Percentiles rank a stretch among this genome's conserved stretches.
Conservation (phyloP, 257 asterid species). For the Solanum gandarillasii region DNA sequence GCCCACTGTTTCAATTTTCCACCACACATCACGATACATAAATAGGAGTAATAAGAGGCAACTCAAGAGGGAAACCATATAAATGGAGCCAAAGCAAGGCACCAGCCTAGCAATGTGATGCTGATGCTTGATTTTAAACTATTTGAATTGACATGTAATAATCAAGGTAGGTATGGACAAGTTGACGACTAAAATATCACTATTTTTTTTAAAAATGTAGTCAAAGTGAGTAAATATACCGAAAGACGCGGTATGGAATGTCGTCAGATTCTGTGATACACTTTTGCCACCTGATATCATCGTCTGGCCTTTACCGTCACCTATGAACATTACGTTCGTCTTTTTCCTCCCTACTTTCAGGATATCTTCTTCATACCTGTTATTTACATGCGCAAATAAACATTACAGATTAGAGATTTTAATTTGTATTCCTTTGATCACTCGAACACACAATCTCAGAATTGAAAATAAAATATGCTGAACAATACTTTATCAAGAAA, state of each 20-base stretch:
- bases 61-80: not conserved
- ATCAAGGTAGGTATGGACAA: not conserved
- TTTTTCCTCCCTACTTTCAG: constrained; percentile 85
- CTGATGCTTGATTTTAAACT: not conserved
- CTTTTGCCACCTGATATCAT: constrained; percentile 78
- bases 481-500: too few species aligned
- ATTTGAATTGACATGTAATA: not conserved
- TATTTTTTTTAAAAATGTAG: not conserved
- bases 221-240: constrained; percentile 31
- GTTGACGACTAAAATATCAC: not conserved
- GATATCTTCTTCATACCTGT: constrained; percentile 65
- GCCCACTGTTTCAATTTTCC: not conserved
- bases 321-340: constrained; percentile 75
- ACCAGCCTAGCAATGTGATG: not conserved
- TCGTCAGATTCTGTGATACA: constrained; percentile 54
- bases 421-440: too few species aligned
- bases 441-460: too few species aligned
- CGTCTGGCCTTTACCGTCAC: constrained; percentile 89
- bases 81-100: not conserved
- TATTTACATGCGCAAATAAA: not conserved
- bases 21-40: not conserved
- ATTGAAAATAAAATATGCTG: too few species aligned
- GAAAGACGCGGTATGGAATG: constrained; percentile 84
- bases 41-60: not conserved
- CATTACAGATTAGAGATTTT: too few species aligned